Evolutionary conservation across 331 rosid genomes (phyloP), one percentile per base, ranked within the genome.

Genomic region (Stylosanthes scabra): DNA sequence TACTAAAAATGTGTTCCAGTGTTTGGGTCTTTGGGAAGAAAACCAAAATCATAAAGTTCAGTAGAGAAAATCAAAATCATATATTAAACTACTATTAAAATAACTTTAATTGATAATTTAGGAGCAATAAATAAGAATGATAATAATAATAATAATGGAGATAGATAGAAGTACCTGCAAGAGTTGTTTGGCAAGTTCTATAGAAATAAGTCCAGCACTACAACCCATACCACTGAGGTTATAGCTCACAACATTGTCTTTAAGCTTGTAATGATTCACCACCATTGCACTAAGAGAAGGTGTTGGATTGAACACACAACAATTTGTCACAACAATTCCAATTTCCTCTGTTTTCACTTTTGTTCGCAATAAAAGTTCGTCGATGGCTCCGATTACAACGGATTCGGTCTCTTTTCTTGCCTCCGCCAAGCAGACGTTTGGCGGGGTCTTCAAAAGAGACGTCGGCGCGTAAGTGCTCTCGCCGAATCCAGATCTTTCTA

Each of bases 161-260:
- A 20, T 20, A 20, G 25, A 20, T 20, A 20, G 63, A 58, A 28
- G 16, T 58, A 71, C 78, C 70, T 63, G 55, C 2, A 73, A n/a
- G 56, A 73, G 63, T 14, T 11, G 70, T 73, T 51, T 62, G 52
- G 70, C 71, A 7, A 63, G 20, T 28, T 73, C 78, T 39, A 49
- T 5, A 10, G 78, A 52, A 7, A 62, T 10, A 50, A 63, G 12
- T 15, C 78, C 78, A 39, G 56, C 78, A 51, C 70, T 51, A 16
- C 78, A 73, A 1, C 78, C 78, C 78, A 63, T 73, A 7, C 78
- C 78, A 49, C 70, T 11, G 8, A 62, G 63, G 20, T 50, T 25
- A 42, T 62, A 50, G 44, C 45, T 49, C 15, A 62, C 8, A 1
- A 62, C 5, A 28, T 73, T 10, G 3, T 40, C 5, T 15, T 13